phyloP scores from a whole-genome alignment of 371 early-diverging fungal genomes.

The Fennellomyces sp. region DNA sequence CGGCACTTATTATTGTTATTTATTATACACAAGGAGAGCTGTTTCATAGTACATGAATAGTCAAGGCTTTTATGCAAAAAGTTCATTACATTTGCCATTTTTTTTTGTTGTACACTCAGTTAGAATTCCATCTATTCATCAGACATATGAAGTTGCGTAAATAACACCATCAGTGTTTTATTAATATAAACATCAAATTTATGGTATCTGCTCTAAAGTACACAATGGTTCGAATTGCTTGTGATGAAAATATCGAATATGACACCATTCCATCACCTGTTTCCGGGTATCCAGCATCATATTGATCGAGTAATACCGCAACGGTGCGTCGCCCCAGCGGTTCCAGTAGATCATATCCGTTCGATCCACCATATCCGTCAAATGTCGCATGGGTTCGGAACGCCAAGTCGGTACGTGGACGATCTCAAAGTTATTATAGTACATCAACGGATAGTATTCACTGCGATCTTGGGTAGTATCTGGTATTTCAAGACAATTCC shows the following conservation, averaged over 20 bases:
- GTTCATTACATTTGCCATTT: no score
- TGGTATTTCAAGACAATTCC: conserved; percentile 15
- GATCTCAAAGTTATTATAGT: conserved; percentile 27
- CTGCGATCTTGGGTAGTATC: conserved; percentile 5
- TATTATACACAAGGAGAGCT: no score
- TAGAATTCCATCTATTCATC: no score
- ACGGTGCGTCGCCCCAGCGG: conserved; percentile 28
- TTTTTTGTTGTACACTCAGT: no score
- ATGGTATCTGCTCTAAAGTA: no score
- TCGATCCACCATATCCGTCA: conserved; percentile 12
- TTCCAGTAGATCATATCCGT: conserved; percentile 24
- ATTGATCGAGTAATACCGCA: conserved; percentile 20
- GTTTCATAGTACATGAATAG: no score
- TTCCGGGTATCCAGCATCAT: conserved; percentile 14
- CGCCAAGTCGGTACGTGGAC: conserved; percentile 21
- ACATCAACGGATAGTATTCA: conserved; percentile 13
- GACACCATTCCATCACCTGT: conserved; percentile 23
- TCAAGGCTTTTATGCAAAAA: no score
- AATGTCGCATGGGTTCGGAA: conserved; percentile 9
- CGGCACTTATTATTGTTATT: no score
- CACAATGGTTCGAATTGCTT: conserved; percentile 12
- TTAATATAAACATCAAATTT: no score
- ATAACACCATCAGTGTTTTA: no score
- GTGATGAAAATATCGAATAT: conserved; percentile 39
- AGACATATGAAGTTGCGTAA: no score